Evolutionary conservation across 2,329 filamentous ascomycete genomes (phyloP), one percentile per base, ranked within the genome.

Genomic region (Fusarium miscanthi): DNA sequence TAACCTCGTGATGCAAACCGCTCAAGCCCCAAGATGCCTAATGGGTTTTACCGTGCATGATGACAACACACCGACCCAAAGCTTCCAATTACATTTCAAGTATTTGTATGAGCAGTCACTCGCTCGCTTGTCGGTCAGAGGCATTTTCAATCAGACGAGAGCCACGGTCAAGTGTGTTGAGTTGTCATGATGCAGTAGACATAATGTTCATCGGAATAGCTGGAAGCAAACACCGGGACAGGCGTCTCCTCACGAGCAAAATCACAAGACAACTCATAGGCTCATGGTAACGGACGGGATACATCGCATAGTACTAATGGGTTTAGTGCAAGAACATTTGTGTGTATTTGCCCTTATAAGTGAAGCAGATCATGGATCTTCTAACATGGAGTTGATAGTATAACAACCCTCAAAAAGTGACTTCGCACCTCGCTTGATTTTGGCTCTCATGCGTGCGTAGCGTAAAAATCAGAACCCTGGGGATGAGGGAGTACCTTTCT

Each of bases 21-120:
- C 45, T 45, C 58, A 66, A 53, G 27, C 35, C 53, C 51, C 46
- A 64, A 49, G 57, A 40, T 66, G 59, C 59, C 57, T 57, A 48
- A 58, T 63, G 33, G 51, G 64, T 70, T 49, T 46, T 52, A 46
- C 51, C 40, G 51, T 74, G 69, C 72, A 70, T 66, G 49, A 64
- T 57, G 41, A 54, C 53, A 52, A 58, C 64, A 38, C 69, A 66
- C 58, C 63, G 42, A 37, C 33, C 46, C 12, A 25, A 48, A 27
- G 27, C 63, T 46, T 72, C 49, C 54, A 69, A 69, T 63, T 14
- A 38, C 14, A 40, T 48, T 35, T 10, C 23, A 35, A 31, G 51
- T 33, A 40, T 61, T 12, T 21, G 27, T 25, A 43, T 25, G 42
- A 63, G 46, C 16, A 45, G 42, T 35, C 63, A 38, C 43, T 64